Evolutionary conservation across 257 asterid species (phyloP).

Genomic region (Capsicum baccatum): DNA sequence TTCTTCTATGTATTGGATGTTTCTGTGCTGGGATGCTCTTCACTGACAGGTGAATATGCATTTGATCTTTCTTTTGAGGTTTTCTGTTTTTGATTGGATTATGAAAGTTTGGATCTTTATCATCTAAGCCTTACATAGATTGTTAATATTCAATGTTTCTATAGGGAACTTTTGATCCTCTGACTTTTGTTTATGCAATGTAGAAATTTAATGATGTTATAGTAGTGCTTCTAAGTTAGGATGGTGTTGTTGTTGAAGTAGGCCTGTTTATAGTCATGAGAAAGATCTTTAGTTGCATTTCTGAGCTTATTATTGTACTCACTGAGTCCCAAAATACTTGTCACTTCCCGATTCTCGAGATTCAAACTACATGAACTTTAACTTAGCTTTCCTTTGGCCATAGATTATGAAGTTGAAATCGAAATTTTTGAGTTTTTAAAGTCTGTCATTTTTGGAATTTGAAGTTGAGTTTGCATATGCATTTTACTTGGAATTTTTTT

Average conservation of each 20-base stretch:
- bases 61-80: slow-evolving; percentile 21
- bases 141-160: not conserved
- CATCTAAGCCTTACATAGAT: not conserved
- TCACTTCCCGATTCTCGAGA: not conserved
- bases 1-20: slow-evolving; percentile 81
- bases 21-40: slow-evolving; percentile 95
- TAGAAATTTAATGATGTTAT: not conserved
- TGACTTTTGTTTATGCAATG: not conserved
- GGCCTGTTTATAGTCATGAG: not conserved
- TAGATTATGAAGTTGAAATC: no score
- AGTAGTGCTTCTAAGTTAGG: not conserved
- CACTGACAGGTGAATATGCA: slow-evolving; percentile 75
- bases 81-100: not conserved
- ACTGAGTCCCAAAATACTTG: not conserved
- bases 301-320: not conserved
- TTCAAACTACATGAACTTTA: not conserved
- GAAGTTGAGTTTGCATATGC: no score
- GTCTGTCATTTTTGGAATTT: no score
- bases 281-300: slow-evolving; percentile 13
- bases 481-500: no score
- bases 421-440: no score
- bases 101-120: slow-evolving; percentile 18
- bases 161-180: not conserved
- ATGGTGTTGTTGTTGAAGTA: not conserved
- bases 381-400: not conserved